Base-by-base conservation (phyloP, 2,329 filamentous ascomycete species). In the Tolypocladium amazonense region DNA sequence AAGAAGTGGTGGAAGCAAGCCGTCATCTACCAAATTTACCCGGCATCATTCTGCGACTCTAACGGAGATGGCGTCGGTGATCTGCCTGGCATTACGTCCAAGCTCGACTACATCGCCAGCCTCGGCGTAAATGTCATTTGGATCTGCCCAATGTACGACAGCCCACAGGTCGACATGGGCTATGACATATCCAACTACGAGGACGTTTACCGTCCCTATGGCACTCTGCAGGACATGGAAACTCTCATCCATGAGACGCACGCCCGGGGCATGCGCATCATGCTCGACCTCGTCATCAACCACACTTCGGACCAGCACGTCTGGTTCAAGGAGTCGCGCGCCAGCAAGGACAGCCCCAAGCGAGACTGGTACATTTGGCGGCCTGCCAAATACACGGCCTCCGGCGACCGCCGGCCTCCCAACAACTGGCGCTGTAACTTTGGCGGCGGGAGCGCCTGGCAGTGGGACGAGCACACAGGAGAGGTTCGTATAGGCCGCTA, bases 201-300 rank as follows among this genome's bases (percentile, higher is more conserved):
- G 67, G 77, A 77, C 33, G 83, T 90, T 35, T 81, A 89, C 65
- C 73, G 78, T 2, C 80, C 82, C 0, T 90, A 89, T 65, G 88
- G 88, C 43, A 86, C 85, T 0, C 75, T 90, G 9, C 75, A 78
- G 61, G 86, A 90, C 67, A 81, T 89, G 56, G 85, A 89, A 60
- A 72, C 73, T 0, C 70, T 90, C 41, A 85, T 89, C 56, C 68
- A 78, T 33, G 81, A 81, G 54, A 79, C 82, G 47, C 85, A 88
- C 61, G 71, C 78, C 20, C 79, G 86, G 4, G 84, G 81, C 3
- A 89, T 92, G 82, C 84, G 82, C 64, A 73, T 92, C 14, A 84
- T 92, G 60, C 80, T 92, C 61, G 88, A 92, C 67, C 76, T 92
- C 3, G 89, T 92, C 2, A 81, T 92, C 62, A 93, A 92, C 65